Evolutionary conservation across 768 basidiomycete species (phyloP), one percentile per base, ranked within the genome.

Genomic region (Clitopilus passeckerianus): DNA sequence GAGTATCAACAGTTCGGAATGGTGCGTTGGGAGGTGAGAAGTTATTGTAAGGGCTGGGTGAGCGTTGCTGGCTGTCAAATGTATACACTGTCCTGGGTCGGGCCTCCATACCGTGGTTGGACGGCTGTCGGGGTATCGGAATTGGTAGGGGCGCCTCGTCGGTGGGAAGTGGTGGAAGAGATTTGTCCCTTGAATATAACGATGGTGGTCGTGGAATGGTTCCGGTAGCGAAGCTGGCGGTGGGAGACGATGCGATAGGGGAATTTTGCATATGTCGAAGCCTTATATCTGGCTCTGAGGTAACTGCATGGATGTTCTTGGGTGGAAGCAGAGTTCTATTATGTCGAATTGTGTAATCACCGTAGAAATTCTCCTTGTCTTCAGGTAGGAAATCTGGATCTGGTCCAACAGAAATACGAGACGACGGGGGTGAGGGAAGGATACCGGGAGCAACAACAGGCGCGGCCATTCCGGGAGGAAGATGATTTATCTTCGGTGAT

Each of bases 371-470:
- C 41, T 82, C 80, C 53, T 74, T 72, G 23, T 85, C 80, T 55
- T 83, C 80, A 24, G 68, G 71, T 41, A 71, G 72, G 62, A 74
- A 72, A 61, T 88, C 85, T 68, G 79, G 74, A 70, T 86, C 86
- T 62, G 75, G 77, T 63, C 75, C 81, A 23, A 50, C 46, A 67
- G 84, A 82, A 54, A 80, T 82, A 61, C 86, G 86, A 62, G 86
- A 89, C 62, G 89, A 90, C 62, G 84, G 83, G 46, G 89, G 89
- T 61, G 90, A 91, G 35, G 90, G 89, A 57, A 89, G 75, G 61
- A 84, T 71, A 72, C 86, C 91, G 65, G 90, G 89, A 22, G 89
- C 84, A 66, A 87, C 87, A 54, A 90, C 88, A 59, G 87, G 81
- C 57, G 89, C 86, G 46, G 89, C 90, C 75, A 87, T 80, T 75